phyloP scores from a whole-genome alignment of 129 eudicot genomes.

The Heracleum sosnowskyi region DNA sequence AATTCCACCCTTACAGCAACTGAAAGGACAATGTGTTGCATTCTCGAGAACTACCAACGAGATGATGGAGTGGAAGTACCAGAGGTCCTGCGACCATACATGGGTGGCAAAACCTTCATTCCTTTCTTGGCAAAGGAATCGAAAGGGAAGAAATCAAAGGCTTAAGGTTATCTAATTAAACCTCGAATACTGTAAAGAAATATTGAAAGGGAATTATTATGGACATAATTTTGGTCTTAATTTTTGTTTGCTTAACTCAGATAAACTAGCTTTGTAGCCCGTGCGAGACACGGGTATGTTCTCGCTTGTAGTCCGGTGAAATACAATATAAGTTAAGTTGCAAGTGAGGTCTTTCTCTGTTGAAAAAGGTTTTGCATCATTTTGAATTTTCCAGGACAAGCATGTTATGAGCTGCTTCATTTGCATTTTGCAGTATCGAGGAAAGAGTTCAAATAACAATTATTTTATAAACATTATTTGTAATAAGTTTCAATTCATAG shows the following conservation, averaged over 20 bases:
- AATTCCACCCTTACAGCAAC: slow-evolving; percentile 91
- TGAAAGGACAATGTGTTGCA: slow-evolving; percentile 87
- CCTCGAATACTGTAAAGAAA: background rate
- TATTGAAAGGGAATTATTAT: background rate
- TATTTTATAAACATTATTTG: too few relatives aligned
- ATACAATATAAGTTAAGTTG: too few relatives aligned
- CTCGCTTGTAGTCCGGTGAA: too few relatives aligned
- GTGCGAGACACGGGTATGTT: too few relatives aligned
- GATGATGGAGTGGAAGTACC: slow-evolving; percentile 92
- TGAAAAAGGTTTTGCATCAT: too few relatives aligned
- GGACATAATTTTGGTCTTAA: background rate
- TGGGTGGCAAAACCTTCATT: slow-evolving; percentile 83
- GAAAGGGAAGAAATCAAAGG: slow-evolving; percentile 55
- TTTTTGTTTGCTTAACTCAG: background rate
- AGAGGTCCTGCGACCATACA: slow-evolving; percentile 44
- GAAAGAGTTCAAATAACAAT: too few relatives aligned
- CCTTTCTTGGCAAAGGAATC: slow-evolving; percentile 59
- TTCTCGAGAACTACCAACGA: slow-evolving; percentile 73
- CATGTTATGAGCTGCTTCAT: too few relatives aligned
- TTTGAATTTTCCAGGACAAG: too few relatives aligned
- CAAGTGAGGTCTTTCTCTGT: too few relatives aligned
- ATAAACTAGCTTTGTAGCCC: too few relatives aligned
- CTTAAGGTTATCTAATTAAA: slow-evolving; percentile 10
- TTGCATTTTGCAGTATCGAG: too few relatives aligned
- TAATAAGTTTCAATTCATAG: too few relatives aligned